Evolutionary conservation across 305 asterid genomes (phyloP).

Genomic region (Solanum hybrid): DNA sequence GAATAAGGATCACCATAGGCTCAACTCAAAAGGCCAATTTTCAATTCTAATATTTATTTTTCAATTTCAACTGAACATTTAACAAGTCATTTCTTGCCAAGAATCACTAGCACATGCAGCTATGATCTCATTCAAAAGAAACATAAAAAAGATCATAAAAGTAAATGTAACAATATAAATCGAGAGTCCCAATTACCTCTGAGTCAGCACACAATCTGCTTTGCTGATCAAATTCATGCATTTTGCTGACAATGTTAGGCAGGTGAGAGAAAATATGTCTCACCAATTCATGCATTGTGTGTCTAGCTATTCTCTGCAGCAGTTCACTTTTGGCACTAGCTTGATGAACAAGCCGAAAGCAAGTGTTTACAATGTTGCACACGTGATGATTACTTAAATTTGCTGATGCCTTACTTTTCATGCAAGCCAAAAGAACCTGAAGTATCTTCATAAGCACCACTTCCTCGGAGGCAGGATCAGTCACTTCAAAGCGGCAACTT

Average conservation of each 20-base stretch:
- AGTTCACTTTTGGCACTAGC: constrained; percentile 92
- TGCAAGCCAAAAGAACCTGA: constrained; percentile 97
- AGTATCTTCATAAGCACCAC: constrained; percentile 96
- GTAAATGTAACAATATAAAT: background rate
- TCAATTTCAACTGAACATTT: background rate
- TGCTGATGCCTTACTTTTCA: constrained; percentile 79
- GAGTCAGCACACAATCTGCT: constrained; percentile 17
- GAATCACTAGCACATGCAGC: background rate
- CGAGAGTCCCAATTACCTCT: constrained; percentile 38
- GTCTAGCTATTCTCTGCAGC: constrained; percentile 85
- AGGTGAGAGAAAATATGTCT: constrained; percentile 80
- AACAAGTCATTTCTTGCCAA: background rate
- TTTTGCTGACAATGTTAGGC: constrained; percentile 42
- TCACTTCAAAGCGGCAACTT: constrained; percentile 95
- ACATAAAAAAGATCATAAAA: background rate
- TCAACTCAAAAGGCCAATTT: background rate
- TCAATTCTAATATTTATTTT: background rate
- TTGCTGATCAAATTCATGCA: constrained; percentile 2
- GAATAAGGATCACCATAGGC: background rate
- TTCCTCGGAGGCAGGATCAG: constrained; percentile 98
- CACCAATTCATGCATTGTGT: constrained; percentile 89
- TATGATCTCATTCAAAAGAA: background rate
- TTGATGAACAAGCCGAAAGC: constrained; percentile 93
- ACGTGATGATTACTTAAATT: constrained; percentile 79
- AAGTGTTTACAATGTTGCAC: constrained; percentile 78